These are phyloP conservation scores for Diaporthe sp. DNA, from an alignment of 2,329 filamentous ascomycete genomes.

Conservation along the genomic window DNA sequence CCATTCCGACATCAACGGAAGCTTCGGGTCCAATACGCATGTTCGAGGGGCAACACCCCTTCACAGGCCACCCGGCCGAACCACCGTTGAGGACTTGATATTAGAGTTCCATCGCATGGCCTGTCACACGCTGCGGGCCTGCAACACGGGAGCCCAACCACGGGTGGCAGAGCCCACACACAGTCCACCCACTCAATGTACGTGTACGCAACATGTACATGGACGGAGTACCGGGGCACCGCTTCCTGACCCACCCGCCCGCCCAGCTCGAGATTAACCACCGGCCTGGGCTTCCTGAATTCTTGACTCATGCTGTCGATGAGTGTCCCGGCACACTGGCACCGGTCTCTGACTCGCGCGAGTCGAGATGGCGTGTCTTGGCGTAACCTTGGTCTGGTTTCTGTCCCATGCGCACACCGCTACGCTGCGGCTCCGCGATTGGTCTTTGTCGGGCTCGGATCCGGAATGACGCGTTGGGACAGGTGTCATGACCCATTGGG, in stretches of 20 bases:
- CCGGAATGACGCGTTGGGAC: conserved; percentile 20
- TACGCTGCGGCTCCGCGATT: conserved; percentile 28
- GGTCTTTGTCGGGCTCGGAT: conserved; percentile 17
- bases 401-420: conserved; percentile 21
- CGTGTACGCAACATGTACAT: background rate
- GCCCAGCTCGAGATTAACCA: conserved; percentile 22
- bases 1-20: background rate
- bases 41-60: background rate
- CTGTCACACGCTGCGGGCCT: conserved; percentile 25
- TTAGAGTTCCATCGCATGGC: conserved; percentile 30
- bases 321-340: conserved; percentile 22
- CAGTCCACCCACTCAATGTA: background rate
- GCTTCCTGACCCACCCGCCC: conserved; percentile 11
- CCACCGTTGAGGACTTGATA: conserved; percentile 15
- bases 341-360: conserved; percentile 18
- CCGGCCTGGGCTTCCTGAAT: background rate
- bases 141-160: background rate
- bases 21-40: conserved; percentile 3
- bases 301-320: conserved; percentile 20
- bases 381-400: conserved; percentile 25
- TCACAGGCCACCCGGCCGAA: conserved; percentile 14
- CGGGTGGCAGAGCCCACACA: background rate
- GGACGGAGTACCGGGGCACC: background rate
- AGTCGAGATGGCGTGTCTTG: conserved; percentile 29
- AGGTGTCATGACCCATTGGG: conserved; percentile 6